Base-by-base conservation (phyloP, 2,329 filamentous ascomycete genomes). In the Atkinsonella hypoxylon region DNA sequence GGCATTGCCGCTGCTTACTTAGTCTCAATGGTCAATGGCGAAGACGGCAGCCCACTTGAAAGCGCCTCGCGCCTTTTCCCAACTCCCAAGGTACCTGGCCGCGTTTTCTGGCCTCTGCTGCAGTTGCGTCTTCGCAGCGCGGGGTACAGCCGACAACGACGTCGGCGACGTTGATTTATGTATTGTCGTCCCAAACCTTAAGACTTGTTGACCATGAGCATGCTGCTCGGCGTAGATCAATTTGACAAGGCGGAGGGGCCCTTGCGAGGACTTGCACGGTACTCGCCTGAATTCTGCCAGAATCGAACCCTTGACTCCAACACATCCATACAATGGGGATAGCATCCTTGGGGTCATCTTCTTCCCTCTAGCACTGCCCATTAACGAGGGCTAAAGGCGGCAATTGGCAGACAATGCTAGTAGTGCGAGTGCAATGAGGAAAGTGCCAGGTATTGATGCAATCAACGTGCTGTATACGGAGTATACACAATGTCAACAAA, bases 1-100 rank as follows among this genome's bases (percentile, higher is more conserved):
- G 83, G 81, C 82, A 85, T 68, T 79, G 76, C 77, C 67, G 62
- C 59, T 43, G 53, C 50, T 5, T 49, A 36, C 22, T 34, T 47
- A 39, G 43, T 47, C 49, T 22, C 58, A 26, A 26, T 26, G 26
- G 66, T 65, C 51, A 26, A 53, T 26, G 49, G 49, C 45, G 42
- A 32, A 50, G 51, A 45, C 18, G n/a, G 51, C 51, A 51, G 48
- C 38, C 51, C 48, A 48, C 51, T 47, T 36, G 11, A 47, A 42
- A 26, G 26, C 26, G 26, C 26, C 26, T 26, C 4, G 38, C 40
- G 48, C 48, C 39, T 38, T 22, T 43, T 20, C 18, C 36, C 31
- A 45, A 45, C 17, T 32, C n/a, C 9, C 32, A 36, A 41, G 50
- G 36, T 42, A 53, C 45, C 46, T 47, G 51, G 52, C 41, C 52